Base-by-base conservation (phyloP, 495 filamentous ascomycete genomes). In the Tetracladium setigerum region DNA sequence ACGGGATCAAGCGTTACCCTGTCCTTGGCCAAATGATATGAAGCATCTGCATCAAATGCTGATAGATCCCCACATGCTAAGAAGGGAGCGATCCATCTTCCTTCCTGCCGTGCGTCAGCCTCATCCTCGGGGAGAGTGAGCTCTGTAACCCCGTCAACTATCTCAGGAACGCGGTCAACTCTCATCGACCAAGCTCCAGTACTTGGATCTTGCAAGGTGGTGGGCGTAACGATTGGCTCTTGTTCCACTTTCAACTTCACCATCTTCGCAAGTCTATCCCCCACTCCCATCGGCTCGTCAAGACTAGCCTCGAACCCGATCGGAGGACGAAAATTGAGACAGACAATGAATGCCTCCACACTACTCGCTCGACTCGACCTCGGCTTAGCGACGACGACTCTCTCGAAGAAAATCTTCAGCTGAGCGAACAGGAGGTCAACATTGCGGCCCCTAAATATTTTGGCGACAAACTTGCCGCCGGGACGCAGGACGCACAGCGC, bases 51-150 rank as follows among this genome's bases (percentile, higher is more conserved):
- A 64, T 98, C 92, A 69, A 83, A 96, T 6, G 86, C 81, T 4
- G 87, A 90, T n/a, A 97, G 73, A 63, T 98, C 92, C 10, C 92
- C 92, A 60, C 94, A 97, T 13, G 92, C 92, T 42, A 98, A 79
- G 58, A 98, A 98, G 0, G 89, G 86, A 0, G 88, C 87, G 44
- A 97, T 89, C 86, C 89, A 97, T 41, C 85, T 69, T 34, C 69
- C 66, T 16, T 78, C 64, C 32, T 70, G 63, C 33, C 2, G 66
- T 47, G 14, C 54, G 41, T 32, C 30, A 10, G 19, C 38, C 30
- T 50, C 49, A 18, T 52, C 49, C 5, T 73, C 69, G 13, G 70
- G 67, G 0, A 76, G 54, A 19, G 76, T 70, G 8, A 92, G 67
- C 37, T 88, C 78, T 1, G 57, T 55, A 45, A 89, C 80, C 6